Conservation (phyloP, 208 protist genomes). For the Balamuthia mandrillaris region DNA sequence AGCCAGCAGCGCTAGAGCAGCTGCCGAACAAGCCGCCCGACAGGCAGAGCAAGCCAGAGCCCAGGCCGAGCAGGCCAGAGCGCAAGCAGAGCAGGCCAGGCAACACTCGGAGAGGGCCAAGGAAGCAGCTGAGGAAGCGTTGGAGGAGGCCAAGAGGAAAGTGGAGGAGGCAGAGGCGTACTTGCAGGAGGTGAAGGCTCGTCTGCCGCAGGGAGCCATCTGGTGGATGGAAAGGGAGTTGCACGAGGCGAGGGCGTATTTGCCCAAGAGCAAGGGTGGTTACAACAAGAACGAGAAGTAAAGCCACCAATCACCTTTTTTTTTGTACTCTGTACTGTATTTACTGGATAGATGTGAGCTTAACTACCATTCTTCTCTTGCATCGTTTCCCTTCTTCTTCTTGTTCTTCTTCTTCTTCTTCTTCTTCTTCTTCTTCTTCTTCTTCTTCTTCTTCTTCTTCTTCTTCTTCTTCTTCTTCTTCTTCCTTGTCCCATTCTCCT, state of each 20-base stretch:
- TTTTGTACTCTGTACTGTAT: no score
- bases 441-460: no score
- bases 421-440: no score
- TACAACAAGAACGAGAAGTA: no score
- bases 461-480: no score
- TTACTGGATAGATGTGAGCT: no score
- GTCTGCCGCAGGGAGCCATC: conserved; percentile 34
- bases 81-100: background rate
- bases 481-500: no score
- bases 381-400: no score
- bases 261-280: conserved; percentile 51
- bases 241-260: conserved; percentile 45
- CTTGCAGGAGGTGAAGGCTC: conserved; percentile 17
- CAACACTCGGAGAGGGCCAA: background rate
- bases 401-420: no score
- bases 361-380: no score
- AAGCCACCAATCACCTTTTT: no score
- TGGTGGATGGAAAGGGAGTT: conserved; percentile 56
- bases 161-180: conserved; percentile 6
- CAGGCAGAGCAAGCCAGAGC: no score
- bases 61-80: background rate
- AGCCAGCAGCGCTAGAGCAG: background rate
- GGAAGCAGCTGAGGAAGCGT: background rate
- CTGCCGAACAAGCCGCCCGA: conserved; percentile 18
- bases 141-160: conserved; percentile 16